These are phyloP conservation scores for Nitzschia putrida DNA, from an alignment of 108 stramenopile genomes.

Conservation along the genomic window DNA sequence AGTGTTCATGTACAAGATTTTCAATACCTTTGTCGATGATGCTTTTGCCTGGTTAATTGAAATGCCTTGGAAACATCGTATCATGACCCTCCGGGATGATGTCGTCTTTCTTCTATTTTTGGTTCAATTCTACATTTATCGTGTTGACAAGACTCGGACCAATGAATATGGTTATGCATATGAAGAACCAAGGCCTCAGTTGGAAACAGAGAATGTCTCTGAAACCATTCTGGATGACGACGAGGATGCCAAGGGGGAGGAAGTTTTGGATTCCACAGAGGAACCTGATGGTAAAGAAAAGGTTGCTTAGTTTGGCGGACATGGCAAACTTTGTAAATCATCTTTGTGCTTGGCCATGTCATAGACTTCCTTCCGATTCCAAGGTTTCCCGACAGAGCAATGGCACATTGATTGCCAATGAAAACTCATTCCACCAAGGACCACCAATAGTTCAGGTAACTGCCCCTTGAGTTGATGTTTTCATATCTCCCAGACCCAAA, in stretches of 20 bases:
- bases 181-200: conserved; percentile 13
- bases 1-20: conserved; percentile 64
- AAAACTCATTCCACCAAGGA: too few species aligned
- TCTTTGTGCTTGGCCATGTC: too few species aligned
- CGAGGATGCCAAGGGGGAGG: background rate
- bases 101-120: conserved; percentile 56
- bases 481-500: too few species aligned
- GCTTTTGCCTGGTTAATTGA: conserved; percentile 63
- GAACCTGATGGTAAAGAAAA: too few species aligned
- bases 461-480: too few species aligned
- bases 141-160: conserved; percentile 46
- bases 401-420: too few species aligned
- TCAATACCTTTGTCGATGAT: conserved; percentile 69
- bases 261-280: background rate
- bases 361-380: too few species aligned
- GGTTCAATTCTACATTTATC: conserved; percentile 54
- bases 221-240: background rate
- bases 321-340: too few species aligned
- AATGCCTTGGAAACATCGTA: conserved; percentile 58
- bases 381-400: too few species aligned
- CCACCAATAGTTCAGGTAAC: too few species aligned
- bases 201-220: background rate
- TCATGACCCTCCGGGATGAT: conserved; percentile 68
- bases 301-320: too few species aligned
- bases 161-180: conserved; percentile 63